Base-by-base conservation (phyloP, 2,329 filamentous ascomycete species). In the Hypoxylon rubiginosum region DNA sequence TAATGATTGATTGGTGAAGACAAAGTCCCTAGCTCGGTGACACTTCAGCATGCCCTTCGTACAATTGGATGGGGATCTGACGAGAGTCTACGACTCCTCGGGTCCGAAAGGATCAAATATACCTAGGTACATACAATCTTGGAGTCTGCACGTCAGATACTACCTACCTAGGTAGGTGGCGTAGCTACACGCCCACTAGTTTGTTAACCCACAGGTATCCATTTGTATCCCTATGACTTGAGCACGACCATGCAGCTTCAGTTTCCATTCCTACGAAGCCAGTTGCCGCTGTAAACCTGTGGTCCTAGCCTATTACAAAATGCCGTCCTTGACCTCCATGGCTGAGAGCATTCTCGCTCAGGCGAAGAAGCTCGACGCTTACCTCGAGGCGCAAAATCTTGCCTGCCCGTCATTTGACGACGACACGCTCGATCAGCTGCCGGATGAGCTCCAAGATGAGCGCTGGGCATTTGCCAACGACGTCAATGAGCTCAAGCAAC, bases 351-450 rank as follows among this genome's bases (percentile, higher is more conserved):
- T 67, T 45, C 50, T 67, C n/a, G 59, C 59, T 43, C 51, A 46
- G 6, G 59, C 64, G 13, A 67, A 67, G 46, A 59, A 63, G 51
- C 45, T 63, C 21, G 64, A 67, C 30, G 28, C 55, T 49, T 67
- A 67, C 21, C 46, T 60, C n/a, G 64, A 67, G 46, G 45, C 55
- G 5, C 50, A 60, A 9, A 63, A 66, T 49, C 63, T 66, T 45
- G 49, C 64, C 24, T 60, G 57, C n/a, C 54, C 64, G 2, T 62
- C 64, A 7, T 66, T 66, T 15, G 59, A 66, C 19, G 54, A 66
- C 1, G 64, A 66, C 34, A 66, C 64, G 54, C 64, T 67, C 46
- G 64, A 63, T 49, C 50, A 57, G 39, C 45, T 66, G n/a, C 55
- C 64, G 30, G 32, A 52, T 50, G 55, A 63, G 26, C 58, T 66